Percentiles rank a stretch among this genome's conserved stretches.
These are phyloP conservation scores for Elsinoe necatrix DNA, from an alignment of 2,329 filamentous ascomycete genomes.

Conservation along the genomic window DNA sequence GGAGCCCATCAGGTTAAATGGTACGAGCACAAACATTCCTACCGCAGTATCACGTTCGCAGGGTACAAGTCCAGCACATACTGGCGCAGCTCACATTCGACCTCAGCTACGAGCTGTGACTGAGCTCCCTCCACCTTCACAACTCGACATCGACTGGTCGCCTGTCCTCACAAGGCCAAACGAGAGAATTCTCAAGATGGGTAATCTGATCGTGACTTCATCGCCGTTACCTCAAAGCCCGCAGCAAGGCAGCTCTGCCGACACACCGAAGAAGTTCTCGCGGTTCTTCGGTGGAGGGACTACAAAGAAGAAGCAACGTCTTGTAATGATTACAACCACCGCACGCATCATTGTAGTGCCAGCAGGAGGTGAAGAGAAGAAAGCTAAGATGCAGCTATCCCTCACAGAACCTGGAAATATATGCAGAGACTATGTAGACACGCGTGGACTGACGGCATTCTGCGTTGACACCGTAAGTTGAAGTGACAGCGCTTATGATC, in stretches of 20 bases:
- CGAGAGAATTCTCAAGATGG: constrained; percentile 88
- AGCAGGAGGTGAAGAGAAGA: constrained; percentile 90
- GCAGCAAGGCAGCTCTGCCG: constrained; percentile 52
- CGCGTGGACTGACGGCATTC: constrained; percentile 83
- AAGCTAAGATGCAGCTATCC: constrained; percentile 86
- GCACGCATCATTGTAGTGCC: constrained; percentile 84
- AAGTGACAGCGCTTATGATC: background rate
- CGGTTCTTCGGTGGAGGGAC: constrained; percentile 88
- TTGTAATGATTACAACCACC: constrained; percentile 92
- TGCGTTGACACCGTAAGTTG: constrained; percentile 81
- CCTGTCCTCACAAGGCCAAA: constrained; percentile 85
- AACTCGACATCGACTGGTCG: constrained; percentile 97
- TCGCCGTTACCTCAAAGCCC: constrained; percentile 68
- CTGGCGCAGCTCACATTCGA: constrained; percentile 32
- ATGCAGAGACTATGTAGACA: constrained; percentile 73
- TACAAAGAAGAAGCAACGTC: constrained; percentile 81
- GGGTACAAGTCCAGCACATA: constrained; percentile 3
- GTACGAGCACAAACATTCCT: constrained; percentile 24
- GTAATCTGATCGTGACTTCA: constrained; percentile 78
- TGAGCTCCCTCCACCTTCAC: constrained; percentile 89
- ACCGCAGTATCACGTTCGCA: constrained; percentile 9
- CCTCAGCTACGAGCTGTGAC: constrained; percentile 77
- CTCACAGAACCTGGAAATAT: constrained; percentile 64
- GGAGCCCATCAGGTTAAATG: constrained; percentile 51
- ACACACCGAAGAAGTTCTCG: constrained; percentile 73